These are phyloP conservation scores for Alternaria sp. DNA, from an alignment of 2,329 filamentous ascomycete species.

Conservation along the genomic window DNA sequence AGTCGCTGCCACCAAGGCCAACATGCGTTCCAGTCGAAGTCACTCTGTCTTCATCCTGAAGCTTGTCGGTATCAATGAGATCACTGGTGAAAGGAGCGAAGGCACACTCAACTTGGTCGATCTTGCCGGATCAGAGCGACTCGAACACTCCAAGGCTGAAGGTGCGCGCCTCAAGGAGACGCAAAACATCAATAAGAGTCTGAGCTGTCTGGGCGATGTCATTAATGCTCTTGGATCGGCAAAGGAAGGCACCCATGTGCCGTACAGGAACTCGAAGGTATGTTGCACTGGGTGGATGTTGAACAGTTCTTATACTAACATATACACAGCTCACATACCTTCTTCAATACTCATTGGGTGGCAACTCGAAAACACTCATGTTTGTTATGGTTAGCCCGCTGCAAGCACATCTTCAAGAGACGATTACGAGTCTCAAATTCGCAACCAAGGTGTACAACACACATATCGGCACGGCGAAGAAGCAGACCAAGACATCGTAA, in stretches of 20 bases:
- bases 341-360: conserved; percentile 91
- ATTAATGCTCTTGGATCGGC: conserved; percentile 90
- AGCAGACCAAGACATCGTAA: conserved; percentile 66
- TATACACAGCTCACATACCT: conserved; percentile 78
- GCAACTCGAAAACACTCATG: conserved; percentile 98
- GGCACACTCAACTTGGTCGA: conserved; percentile 96
- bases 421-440: conserved; percentile 92
- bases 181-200: conserved; percentile 94
- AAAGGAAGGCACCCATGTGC: conserved; percentile 79
- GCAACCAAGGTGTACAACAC: conserved; percentile 95
- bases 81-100: conserved; percentile 84
- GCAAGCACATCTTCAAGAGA: conserved; percentile 89
- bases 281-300: conserved; percentile 23
- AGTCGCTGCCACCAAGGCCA: conserved; percentile 96
- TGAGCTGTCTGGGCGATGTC: conserved; percentile 92
- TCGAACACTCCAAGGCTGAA: conserved; percentile 86
- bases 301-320: conserved; percentile 17
- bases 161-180: conserved; percentile 92
- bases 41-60: conserved; percentile 95
- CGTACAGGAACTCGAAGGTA: conserved; percentile 94
- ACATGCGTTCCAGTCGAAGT: conserved; percentile 90
- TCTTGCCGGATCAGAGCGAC: conserved; percentile 87
- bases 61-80: conserved; percentile 70
- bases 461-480: conserved; percentile 88
- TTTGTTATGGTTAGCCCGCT: conserved; percentile 97